Base-by-base conservation (phyloP, 2,329 filamentous ascomycete genomes). In the Domatiomyces globalis region DNA sequence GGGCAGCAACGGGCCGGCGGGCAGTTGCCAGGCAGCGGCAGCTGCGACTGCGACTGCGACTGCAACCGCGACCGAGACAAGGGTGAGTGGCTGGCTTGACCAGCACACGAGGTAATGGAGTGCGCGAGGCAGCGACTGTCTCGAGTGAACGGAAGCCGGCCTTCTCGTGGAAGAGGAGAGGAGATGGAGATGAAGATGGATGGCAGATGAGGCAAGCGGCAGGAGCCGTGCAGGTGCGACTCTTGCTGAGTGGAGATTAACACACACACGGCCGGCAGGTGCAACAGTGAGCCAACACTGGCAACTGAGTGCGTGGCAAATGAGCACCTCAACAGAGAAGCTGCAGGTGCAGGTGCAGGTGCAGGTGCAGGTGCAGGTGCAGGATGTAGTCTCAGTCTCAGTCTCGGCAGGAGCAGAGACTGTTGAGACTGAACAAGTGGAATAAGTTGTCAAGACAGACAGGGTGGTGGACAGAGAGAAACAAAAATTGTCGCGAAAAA, bases 91-190 rank as follows among this genome's bases (percentile, higher is more conserved):
- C 18, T 19, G 19, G 18, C 43, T 20, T 19, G 43, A 45, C 18
- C 18, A 27, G 43, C 43, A 27, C 43, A 45, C 5, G 43, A 19
- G 18, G 18, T n/a, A 45, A 18, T 5, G 8, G 17, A n/a, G 45
- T 53, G 52, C 53, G 56, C 54, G 51, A 54, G 52, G 56, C 54
- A 56, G 58, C 58, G 58, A 61, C 58, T 61, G 53, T 59, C 57
- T 61, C 58, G 57, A 61, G 50, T 61, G 53, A 61, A 61, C 57
- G 58, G 58, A 59, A 61, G 58, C 58, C 58, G 58, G 54, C 58
- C 55, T 56, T 56, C 51, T 54, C 53, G 53, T 56, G 50, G 49
- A 49, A 51, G 54, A 46, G 44, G 46, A 54, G 51, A 51, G 54
- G 51, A 53, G 49, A 51, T 18, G 51, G 43, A 43, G 53, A 53